Percentiles rank a stretch among this genome's conserved stretches.
Evolutionary conservation across 2,329 filamentous ascomycete genomes (phyloP).

Genomic region (Fusarium humuli): DNA sequence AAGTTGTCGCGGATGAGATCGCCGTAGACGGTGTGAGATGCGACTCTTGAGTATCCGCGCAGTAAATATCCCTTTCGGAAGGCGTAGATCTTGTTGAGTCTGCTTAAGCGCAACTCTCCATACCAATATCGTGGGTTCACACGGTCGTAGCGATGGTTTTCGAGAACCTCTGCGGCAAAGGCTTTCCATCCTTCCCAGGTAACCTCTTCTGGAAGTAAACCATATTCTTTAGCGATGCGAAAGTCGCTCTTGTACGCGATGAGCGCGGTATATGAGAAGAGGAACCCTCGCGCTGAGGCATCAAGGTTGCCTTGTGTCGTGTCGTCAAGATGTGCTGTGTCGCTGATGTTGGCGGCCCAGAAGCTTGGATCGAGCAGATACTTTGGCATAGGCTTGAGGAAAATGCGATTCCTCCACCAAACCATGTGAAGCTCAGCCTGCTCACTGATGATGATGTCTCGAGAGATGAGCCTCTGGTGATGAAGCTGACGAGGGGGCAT

Average conservation of each 20-base stretch:
- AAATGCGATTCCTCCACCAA: slow-evolving; percentile 54
- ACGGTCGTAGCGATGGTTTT: slow-evolving; percentile 46
- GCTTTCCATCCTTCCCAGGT: slow-evolving; percentile 55
- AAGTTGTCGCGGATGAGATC: slow-evolving; percentile 37
- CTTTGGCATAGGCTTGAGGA: slow-evolving; percentile 55
- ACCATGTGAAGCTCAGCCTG: slow-evolving; percentile 55
- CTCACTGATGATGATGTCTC: slow-evolving; percentile 54
- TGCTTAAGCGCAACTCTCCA: slow-evolving; percentile 56
- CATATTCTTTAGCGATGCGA: slow-evolving; percentile 50
- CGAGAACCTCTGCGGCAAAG: slow-evolving; percentile 42
- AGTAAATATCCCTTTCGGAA: slow-evolving; percentile 27
- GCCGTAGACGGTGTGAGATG: slow-evolving; percentile 32
- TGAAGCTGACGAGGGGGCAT: slow-evolving; percentile 55
- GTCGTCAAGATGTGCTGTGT: slow-evolving; percentile 29
- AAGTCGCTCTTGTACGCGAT: slow-evolving; percentile 55
- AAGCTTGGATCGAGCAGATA: slow-evolving; percentile 54
- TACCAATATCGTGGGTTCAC: slow-evolving; percentile 55
- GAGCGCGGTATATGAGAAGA: slow-evolving; percentile 54
- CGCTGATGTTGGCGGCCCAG: slow-evolving; percentile 50
- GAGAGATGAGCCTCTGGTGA: slow-evolving; percentile 50
- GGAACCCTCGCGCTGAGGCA: slow-evolving; percentile 52
- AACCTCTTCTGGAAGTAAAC: slow-evolving; percentile 51
- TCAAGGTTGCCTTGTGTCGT: slow-evolving; percentile 19
- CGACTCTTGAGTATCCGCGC: slow-evolving; percentile 34
- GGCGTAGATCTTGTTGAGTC: slow-evolving; percentile 51